Conservation (phyloP, 1,284 basidiomycete genomes). For the Tilletia horrida region DNA sequence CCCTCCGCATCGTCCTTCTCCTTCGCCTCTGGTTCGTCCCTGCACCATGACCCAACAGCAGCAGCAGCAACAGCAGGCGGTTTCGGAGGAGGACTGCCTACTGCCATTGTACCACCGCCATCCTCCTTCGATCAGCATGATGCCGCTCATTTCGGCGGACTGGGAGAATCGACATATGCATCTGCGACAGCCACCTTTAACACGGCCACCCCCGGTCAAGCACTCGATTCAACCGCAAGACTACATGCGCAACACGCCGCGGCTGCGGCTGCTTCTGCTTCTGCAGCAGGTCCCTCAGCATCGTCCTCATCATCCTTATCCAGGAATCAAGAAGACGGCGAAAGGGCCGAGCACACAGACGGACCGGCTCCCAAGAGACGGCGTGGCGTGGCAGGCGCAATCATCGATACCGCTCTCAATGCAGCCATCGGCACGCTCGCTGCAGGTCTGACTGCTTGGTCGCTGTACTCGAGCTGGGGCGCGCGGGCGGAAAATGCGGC, state of each 20-base stretch:
- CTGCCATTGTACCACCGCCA: background rate
- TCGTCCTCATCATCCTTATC: too few species aligned
- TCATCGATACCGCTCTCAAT: slow-evolving; percentile 9
- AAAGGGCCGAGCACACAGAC: background rate
- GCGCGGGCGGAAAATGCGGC: slow-evolving; percentile 5
- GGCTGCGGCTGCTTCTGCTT: too few species aligned
- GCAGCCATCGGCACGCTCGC: slow-evolving; percentile 16
- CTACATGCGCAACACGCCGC: background rate
- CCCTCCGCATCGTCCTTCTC: background rate
- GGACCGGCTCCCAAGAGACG: slow-evolving; percentile 7
- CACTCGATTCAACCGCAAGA: background rate
- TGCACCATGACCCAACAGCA: background rate
- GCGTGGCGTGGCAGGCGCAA: background rate
- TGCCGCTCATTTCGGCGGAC: background rate
- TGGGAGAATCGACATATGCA: slow-evolving; percentile 14
- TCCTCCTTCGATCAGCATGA: background rate
- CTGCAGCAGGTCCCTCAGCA: background rate
- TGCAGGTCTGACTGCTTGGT: slow-evolving; percentile 9
- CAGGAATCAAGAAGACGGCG: background rate
- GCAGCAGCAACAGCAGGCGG: background rate
- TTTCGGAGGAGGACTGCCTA: background rate
- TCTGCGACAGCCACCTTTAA: slow-evolving; percentile 1
- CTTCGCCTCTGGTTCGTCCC: background rate
- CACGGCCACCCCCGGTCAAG: background rate
- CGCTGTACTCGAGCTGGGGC: slow-evolving; percentile 7